phyloP scores from a whole-genome alignment of 176 grass and related monocot species.

The Secale cereale region DNA sequence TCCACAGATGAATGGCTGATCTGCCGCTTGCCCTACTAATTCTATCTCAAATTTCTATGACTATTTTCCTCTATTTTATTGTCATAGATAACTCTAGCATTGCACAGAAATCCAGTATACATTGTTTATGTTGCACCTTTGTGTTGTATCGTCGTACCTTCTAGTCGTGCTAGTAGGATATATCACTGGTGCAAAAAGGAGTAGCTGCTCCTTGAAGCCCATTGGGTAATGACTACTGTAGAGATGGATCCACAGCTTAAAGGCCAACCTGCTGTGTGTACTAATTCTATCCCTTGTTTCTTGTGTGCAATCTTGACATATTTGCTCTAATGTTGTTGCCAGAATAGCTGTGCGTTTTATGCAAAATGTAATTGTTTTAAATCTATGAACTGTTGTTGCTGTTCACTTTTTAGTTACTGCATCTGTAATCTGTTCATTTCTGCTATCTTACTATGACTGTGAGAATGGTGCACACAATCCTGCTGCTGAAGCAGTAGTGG shows the following conservation, averaged over 20 bases:
- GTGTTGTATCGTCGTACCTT: conserved; percentile 22
- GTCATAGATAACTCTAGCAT: not conserved
- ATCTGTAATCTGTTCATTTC: conserved; percentile 1
- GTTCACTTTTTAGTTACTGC: not conserved
- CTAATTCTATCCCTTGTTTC: conserved; percentile 72
- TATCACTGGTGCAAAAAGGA: conserved; percentile 45
- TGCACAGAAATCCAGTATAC: not conserved
- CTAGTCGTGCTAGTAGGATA: conserved; percentile 30
- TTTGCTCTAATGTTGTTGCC: too few relatives aligned
- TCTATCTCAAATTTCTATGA: conserved; percentile 58
- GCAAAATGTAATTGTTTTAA: not conserved
- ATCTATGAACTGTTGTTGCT: not conserved
- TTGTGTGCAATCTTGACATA: not conserved
- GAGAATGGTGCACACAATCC: conserved; percentile 48
- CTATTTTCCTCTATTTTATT: not conserved
- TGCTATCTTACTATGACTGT: conserved; percentile 33
- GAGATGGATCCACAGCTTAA: conserved; percentile 80
- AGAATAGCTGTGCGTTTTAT: too few relatives aligned
- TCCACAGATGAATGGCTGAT: conserved; percentile 55
- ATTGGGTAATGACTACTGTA: conserved; percentile 67
- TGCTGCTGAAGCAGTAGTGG: conserved; percentile 47
- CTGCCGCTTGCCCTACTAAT: conserved; percentile 66
- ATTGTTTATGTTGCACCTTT: conserved; percentile 4
- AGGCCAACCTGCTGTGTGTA: conserved; percentile 43
- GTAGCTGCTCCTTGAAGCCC: conserved; percentile 38